These are phyloP conservation scores for Fusarium pilosicola DNA, from an alignment of 2,329 filamentous ascomycete species.

Conservation along the genomic window DNA sequence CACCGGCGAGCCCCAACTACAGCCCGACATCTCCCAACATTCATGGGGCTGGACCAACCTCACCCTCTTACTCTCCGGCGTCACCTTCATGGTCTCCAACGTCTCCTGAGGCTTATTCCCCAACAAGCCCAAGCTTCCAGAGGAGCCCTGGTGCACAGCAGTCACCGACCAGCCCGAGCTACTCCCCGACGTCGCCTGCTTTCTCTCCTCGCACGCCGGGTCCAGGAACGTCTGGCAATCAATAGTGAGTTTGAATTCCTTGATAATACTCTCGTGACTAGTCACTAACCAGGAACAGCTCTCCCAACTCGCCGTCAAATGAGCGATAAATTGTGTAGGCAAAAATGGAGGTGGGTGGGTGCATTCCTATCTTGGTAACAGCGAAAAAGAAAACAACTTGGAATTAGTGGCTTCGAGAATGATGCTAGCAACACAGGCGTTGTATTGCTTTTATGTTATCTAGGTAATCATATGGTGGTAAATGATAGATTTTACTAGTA, in stretches of 20 bases:
- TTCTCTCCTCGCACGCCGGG: slow-evolving; percentile 59
- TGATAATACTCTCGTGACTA: neutral
- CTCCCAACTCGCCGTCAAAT: slow-evolving; percentile 56
- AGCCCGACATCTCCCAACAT: slow-evolving; percentile 73
- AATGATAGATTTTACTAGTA: slow-evolving; percentile 4
- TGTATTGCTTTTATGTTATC: neutral
- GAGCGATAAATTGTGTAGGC: slow-evolving; percentile 34
- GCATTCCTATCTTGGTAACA: neutral
- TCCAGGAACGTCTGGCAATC: slow-evolving; percentile 55
- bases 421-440: neutral
- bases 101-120: slow-evolving; percentile 71
- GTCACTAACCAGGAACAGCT: slow-evolving; percentile 50
- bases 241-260: slow-evolving; percentile 48
- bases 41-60: slow-evolving; percentile 56
- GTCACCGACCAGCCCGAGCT: slow-evolving; percentile 75
- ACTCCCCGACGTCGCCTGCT: slow-evolving; percentile 70
- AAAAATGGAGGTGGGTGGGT: neutral
- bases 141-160: slow-evolving; percentile 63
- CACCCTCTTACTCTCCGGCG: slow-evolving; percentile 73
- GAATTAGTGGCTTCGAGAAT: slow-evolving; percentile 1
- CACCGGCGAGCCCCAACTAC: slow-evolving; percentile 76
- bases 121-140: slow-evolving; percentile 70
- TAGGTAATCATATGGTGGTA: slow-evolving; percentile 2
- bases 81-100: slow-evolving; percentile 84
- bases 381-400: neutral